These are phyloP conservation scores for Solanum pinnatisectum DNA, from an alignment of 257 asterid species.

Conservation along the genomic window DNA sequence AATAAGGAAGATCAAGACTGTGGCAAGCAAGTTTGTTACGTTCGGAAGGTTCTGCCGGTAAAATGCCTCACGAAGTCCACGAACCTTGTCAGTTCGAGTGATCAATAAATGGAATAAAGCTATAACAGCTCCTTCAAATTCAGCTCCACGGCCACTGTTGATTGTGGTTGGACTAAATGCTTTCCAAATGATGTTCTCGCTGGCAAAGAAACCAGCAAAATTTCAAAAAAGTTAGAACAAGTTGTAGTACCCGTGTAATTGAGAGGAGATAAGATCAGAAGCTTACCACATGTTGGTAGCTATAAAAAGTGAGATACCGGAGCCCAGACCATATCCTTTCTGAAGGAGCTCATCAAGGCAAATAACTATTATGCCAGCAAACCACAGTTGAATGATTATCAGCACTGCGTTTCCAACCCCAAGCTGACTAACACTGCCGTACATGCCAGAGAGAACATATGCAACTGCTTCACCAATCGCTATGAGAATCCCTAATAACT, in stretches of 20 bases:
- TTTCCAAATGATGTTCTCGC: constrained; percentile 81
- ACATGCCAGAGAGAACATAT: constrained; percentile 81
- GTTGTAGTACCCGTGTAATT: background rate
- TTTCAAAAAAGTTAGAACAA: background rate
- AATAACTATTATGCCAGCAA: constrained; percentile 80
- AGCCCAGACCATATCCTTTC: constrained; percentile 79
- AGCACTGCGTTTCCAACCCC: constrained; percentile 84
- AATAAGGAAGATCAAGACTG: constrained; percentile 72
- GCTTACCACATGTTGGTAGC: constrained; percentile 80
- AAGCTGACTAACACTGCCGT: constrained; percentile 72
- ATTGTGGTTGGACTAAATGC: constrained; percentile 85
- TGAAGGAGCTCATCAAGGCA: constrained; percentile 82
- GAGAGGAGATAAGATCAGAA: background rate
- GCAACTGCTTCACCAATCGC: constrained; percentile 88
- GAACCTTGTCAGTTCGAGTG: constrained; percentile 70
- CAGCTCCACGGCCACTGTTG: constrained; percentile 89
- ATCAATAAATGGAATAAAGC: constrained; percentile 75
- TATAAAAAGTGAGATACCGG: constrained; percentile 78
- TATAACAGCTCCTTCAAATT: constrained; percentile 84
- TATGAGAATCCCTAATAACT: constrained; percentile 64
- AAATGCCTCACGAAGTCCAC: constrained; percentile 79
- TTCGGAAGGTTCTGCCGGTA: constrained; percentile 92
- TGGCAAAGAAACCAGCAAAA: constrained; percentile 9
- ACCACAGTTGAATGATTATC: constrained; percentile 68
- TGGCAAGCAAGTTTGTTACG: constrained; percentile 76